Evolutionary conservation across 2,329 filamentous ascomycete genomes (phyloP).

Genomic region (Aspergillus japonicus): DNA sequence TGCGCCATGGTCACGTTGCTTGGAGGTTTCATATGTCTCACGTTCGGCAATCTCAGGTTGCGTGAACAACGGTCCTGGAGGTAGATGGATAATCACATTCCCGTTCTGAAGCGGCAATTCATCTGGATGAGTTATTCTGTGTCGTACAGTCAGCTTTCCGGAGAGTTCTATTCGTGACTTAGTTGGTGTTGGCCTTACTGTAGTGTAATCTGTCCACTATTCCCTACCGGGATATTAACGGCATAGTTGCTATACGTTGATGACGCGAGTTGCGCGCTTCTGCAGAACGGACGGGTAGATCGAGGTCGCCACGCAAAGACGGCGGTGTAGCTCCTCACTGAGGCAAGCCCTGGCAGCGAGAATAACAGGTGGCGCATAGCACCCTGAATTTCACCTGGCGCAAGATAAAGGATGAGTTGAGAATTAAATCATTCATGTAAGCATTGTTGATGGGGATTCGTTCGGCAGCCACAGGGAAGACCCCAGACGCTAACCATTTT

Average conservation of each 20-base stretch:
- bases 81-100: constrained; percentile 39
- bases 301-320: neutral
- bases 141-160: neutral
- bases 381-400: neutral
- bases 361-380: neutral
- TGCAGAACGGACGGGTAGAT: neutral
- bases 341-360: neutral
- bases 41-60: neutral
- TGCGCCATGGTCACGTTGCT: neutral
- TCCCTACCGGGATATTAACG: neutral
- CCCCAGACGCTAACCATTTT: neutral
- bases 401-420: no score
- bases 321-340: neutral
- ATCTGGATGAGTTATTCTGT: constrained; percentile 24
- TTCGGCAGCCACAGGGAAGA: neutral
- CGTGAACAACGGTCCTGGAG: constrained; percentile 35
- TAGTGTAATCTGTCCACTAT: neutral
- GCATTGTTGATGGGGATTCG: neutral
- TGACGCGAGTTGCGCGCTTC: neutral
- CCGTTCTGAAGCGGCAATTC: constrained; percentile 7
- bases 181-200: neutral
- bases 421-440: no score
- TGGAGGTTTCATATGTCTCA: neutral
- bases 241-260: neutral
- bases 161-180: neutral